Evolutionary conservation across 2,329 filamentous ascomycete genomes (phyloP).

Genomic region (Botrytis pseudocinerea): DNA sequence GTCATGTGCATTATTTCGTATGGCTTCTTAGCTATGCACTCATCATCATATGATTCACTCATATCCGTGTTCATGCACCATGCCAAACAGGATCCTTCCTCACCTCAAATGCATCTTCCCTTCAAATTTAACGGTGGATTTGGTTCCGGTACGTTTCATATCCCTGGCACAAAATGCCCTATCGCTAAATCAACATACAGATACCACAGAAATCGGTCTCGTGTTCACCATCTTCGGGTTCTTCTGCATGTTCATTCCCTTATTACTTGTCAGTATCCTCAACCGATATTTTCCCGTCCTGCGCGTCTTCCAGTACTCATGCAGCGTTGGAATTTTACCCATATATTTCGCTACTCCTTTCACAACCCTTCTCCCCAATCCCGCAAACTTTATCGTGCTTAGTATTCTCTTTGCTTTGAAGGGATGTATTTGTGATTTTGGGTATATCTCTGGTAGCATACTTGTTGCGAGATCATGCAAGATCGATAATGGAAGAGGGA

Average conservation of each 20-base stretch:
- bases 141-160: background rate
- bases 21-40: background rate
- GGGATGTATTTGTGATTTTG: conserved; percentile 12
- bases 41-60: conserved; percentile 3
- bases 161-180: background rate
- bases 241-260: conserved; percentile 8
- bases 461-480: conserved; percentile 9
- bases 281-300: background rate
- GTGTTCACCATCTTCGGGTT: conserved; percentile 18
- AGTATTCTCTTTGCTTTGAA: background rate
- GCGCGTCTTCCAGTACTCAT: background rate
- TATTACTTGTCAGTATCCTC: background rate
- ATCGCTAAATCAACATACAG: background rate
- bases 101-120: background rate
- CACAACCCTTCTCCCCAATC: background rate
- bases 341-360: conserved; percentile 18
- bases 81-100: background rate
- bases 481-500: conserved; percentile 3
- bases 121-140: conserved; percentile 16
- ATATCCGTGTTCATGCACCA: conserved; percentile 6
- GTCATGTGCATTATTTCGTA: conserved; percentile 14
- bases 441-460: background rate
- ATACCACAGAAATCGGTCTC: conserved; percentile 10
- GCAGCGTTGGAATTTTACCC: background rate
- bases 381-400: conserved; percentile 1